These are phyloP conservation scores for Mesembryanthemum crystallinum DNA, from an alignment of 148 eudicot genomes.

Conservation along the genomic window DNA sequence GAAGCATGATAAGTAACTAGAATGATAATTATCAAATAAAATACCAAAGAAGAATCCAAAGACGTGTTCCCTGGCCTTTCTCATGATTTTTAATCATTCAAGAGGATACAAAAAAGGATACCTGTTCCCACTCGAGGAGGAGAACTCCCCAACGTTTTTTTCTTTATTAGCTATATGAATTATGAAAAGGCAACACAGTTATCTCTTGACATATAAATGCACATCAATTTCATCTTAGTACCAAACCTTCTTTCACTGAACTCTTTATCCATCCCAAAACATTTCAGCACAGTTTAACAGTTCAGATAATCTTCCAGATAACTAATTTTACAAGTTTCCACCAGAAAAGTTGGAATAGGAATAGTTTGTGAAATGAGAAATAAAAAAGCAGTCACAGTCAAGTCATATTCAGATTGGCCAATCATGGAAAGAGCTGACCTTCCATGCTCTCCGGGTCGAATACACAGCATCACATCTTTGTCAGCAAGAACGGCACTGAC, in stretches of 20 bases:
- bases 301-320: neutral
- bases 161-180: too few species aligned
- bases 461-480: constrained; percentile 94
- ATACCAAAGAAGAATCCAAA: neutral
- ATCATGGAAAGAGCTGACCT: constrained; percentile 48
- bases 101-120: neutral
- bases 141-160: neutral
- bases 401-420: neutral
- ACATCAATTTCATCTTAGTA: neutral
- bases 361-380: neutral
- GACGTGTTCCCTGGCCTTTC: neutral
- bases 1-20: neutral
- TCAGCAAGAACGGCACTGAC: constrained; percentile 99
- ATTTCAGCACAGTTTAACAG: neutral
- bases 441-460: constrained; percentile 98
- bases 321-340: neutral
- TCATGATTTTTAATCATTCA: neutral
- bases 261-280: neutral
- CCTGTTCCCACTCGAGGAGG: neutral
- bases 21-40: neutral
- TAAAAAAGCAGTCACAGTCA: neutral
- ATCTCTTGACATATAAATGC: neutral
- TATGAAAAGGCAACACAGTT: neutral
- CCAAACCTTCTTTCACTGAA: neutral
- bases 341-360: neutral